phyloP scores from a whole-genome alignment of 2,329 filamentous ascomycete genomes.

The Fusarium pseudoanthophilum region DNA sequence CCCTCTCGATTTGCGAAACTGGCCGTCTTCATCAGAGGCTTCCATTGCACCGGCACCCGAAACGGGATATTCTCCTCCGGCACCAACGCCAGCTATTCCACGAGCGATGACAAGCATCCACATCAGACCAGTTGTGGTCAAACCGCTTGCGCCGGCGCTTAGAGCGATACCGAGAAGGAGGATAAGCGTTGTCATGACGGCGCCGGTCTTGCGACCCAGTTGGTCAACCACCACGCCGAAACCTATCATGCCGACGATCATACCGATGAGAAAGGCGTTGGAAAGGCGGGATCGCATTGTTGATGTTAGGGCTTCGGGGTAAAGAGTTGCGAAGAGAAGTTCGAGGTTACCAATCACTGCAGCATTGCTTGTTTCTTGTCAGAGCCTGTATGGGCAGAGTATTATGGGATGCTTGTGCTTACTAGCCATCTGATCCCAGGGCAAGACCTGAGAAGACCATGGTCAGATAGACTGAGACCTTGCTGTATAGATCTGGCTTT shows the following conservation, averaged over 20 bases:
- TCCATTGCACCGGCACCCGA: conserved; percentile 1
- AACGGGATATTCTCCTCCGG: conserved; percentile 6
- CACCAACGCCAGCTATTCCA: conserved; percentile 6
- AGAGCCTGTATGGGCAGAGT: neutral
- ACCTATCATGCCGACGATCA: neutral
- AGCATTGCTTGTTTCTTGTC: neutral
- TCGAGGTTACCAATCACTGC: conserved; percentile 2
- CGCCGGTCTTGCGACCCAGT: conserved; percentile 8
- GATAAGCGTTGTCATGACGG: neutral
- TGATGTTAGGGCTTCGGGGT: conserved; percentile 4
- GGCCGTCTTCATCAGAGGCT: conserved; percentile 1
- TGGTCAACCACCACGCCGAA: conserved; percentile 13
- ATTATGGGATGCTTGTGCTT: neutral
- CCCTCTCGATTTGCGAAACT: conserved; percentile 6
- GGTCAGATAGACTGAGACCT: conserved; percentile 2
- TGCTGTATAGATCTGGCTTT: neutral
- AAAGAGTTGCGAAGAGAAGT: neutral
- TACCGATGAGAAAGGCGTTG: neutral
- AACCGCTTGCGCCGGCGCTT: neutral
- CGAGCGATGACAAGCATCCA: conserved; percentile 16
- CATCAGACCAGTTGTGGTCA: neutral
- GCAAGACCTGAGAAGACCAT: conserved; percentile 6
- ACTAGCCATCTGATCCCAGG: conserved; percentile 15
- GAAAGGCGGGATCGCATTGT: neutral
- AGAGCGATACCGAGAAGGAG: neutral